Evolutionary conservation across 2,329 filamentous ascomycete species (phyloP).

Genomic region (Aureobasidium sp.): DNA sequence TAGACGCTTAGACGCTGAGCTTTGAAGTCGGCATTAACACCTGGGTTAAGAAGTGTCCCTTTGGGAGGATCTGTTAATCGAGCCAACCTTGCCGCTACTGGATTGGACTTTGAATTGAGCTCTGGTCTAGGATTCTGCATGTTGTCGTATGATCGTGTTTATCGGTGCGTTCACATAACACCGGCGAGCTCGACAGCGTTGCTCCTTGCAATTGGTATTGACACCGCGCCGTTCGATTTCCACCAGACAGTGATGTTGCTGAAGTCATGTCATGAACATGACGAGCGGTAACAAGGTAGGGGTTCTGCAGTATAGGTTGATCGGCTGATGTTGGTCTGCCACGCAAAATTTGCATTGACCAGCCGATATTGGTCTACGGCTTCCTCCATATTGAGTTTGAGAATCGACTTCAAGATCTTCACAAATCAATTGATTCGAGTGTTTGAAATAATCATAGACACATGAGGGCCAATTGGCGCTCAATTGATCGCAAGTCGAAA

Average conservation of each 20-base stretch:
- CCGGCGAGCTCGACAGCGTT: not conserved
- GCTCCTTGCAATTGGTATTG: not conserved
- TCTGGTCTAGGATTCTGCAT: not conserved
- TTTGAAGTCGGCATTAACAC: not conserved
- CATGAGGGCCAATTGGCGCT: not conserved
- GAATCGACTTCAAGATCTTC: not conserved
- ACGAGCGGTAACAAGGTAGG: not conserved
- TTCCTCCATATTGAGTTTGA: not conserved
- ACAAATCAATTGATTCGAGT: not conserved
- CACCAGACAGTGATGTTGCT: not conserved
- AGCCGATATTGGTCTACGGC: not conserved
- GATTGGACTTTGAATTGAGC: not conserved
- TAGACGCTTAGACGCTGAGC: not conserved
- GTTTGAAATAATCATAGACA: no score
- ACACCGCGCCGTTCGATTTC: not conserved
- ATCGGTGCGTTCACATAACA: not conserved
- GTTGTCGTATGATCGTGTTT: not conserved
- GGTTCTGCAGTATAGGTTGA: not conserved
- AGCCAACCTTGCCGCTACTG: not conserved
- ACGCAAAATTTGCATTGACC: constrained; percentile 2
- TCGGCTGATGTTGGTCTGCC: not conserved
- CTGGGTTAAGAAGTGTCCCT: not conserved
- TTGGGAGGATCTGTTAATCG: not conserved
- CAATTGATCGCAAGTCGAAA: not conserved
- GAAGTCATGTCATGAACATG: not conserved